Conservation (phyloP, 2,329 filamentous ascomycete species). For the Alternaria sp. region DNA sequence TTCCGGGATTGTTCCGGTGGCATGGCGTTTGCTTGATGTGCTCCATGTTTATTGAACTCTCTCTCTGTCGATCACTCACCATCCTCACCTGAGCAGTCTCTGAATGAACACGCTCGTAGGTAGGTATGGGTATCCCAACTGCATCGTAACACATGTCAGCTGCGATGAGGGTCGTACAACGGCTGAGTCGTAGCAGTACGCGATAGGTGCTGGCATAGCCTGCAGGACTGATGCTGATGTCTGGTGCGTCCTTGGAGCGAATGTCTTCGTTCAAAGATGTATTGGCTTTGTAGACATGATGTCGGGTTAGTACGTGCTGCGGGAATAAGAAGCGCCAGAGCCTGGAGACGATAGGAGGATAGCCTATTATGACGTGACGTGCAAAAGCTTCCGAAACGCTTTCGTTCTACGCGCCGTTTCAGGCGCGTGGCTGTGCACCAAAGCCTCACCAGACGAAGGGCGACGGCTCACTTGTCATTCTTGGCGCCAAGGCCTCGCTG, state of each 20-base stretch:
- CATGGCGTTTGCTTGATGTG: not conserved
- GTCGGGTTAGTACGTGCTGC: not conserved
- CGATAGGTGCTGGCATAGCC: not conserved
- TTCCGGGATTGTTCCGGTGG: not conserved
- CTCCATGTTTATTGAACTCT: not conserved
- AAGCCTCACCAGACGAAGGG: not conserved
- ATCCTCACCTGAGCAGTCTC: not conserved
- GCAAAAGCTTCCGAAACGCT: not conserved
- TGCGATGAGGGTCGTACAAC: not conserved
- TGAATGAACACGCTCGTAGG: not conserved
- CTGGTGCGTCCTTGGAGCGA: not conserved
- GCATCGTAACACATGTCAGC: not conserved
- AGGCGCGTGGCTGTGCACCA: not conserved
- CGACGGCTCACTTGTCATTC: not conserved
- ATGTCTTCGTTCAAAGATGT: not conserved
- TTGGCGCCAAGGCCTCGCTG: constrained; percentile 8
- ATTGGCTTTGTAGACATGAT: not conserved
- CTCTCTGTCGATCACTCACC: not conserved
- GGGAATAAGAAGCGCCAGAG: not conserved
- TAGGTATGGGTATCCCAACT: not conserved
- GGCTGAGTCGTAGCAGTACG: not conserved
- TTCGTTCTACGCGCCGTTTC: constrained; percentile 8
- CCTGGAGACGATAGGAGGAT: not conserved
- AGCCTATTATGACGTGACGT: not conserved
- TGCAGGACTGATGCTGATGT: not conserved